Conservation (phyloP, 2,329 filamentous ascomycete species). For the Hypomyces perniciosus region DNA sequence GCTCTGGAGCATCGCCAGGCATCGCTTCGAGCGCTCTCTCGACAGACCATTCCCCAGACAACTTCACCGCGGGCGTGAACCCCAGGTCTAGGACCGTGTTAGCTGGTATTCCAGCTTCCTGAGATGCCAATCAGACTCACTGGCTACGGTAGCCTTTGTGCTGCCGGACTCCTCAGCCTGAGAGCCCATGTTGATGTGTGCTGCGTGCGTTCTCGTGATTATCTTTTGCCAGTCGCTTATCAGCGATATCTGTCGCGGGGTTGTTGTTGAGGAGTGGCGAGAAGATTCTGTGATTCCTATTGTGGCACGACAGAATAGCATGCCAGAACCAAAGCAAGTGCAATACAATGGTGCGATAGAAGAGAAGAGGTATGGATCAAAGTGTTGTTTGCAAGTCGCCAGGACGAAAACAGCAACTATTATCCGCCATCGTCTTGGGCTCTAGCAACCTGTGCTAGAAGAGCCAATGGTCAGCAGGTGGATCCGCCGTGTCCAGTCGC, state of each 20-base stretch:
- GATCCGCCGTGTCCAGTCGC: neutral
- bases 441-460: slow-evolving; percentile 3
- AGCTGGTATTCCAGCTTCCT: neutral
- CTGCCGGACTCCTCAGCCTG: neutral
- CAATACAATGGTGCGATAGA: no score
- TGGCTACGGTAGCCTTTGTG: slow-evolving; percentile 16
- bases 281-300: neutral
- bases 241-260: slow-evolving; percentile 7
- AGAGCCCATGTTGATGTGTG: slow-evolving; percentile 4
- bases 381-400: no score
- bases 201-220: neutral
- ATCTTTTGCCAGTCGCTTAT: slow-evolving; percentile 2
- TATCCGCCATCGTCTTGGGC: neutral
- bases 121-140: slow-evolving; percentile 15
- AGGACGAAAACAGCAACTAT: neutral
- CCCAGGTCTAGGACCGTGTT: slow-evolving; percentile 20
- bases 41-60: slow-evolving; percentile 48
- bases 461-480: slow-evolving; percentile 10
- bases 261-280: neutral
- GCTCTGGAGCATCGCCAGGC: slow-evolving; percentile 45
- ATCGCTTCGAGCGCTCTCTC: slow-evolving; percentile 61
- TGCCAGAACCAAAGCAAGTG: no score
- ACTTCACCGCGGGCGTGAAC: slow-evolving; percentile 31
- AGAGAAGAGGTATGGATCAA: no score
- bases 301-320: no score